Conservation (phyloP, 352 stramenopile species). For the Globisporangium carolinianum region DNA sequence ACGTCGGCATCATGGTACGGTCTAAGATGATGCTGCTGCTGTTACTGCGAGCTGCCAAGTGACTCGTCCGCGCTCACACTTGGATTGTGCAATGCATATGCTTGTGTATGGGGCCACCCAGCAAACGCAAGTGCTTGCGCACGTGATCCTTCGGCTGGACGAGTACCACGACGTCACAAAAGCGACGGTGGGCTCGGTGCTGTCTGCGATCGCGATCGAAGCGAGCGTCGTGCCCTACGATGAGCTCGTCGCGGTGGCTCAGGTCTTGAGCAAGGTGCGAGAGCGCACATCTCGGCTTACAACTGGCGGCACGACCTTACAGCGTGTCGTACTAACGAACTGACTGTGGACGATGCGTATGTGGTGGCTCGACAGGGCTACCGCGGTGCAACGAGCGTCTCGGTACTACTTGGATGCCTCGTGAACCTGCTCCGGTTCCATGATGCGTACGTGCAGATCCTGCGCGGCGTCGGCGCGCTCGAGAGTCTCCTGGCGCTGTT, state of each 20-base stretch:
- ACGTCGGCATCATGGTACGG: constrained; percentile 42
- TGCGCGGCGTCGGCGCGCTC: constrained; percentile 30
- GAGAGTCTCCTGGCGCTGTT: constrained; percentile 33
- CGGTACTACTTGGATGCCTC: constrained; percentile 31
- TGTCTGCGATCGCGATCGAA: constrained; percentile 54
- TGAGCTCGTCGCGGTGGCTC: constrained; percentile 30
- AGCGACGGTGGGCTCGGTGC: constrained; percentile 42
- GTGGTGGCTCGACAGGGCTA: not conserved
- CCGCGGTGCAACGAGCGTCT: constrained; percentile 13
- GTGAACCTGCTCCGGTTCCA: constrained; percentile 42
- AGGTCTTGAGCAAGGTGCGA: constrained; percentile 24
- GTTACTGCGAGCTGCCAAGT: not conserved
- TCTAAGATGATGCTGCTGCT: constrained; percentile 2
- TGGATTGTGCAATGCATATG: not conserved
- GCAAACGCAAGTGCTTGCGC: constrained; percentile 31
- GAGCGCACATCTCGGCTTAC: not conserved
- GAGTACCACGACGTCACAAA: constrained; percentile 40
- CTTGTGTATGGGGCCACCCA: constrained; percentile 3
- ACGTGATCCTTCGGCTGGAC: constrained; percentile 33
- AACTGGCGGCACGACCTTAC: no score
- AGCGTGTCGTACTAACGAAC: no score
- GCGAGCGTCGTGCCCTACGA: constrained; percentile 41
- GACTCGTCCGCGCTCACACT: no score
- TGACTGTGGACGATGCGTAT: not conserved
- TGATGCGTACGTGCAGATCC: constrained; percentile 29